Base-by-base conservation (phyloP, 2,329 filamentous ascomycete species). In the Sclerotinia spermophila region DNA sequence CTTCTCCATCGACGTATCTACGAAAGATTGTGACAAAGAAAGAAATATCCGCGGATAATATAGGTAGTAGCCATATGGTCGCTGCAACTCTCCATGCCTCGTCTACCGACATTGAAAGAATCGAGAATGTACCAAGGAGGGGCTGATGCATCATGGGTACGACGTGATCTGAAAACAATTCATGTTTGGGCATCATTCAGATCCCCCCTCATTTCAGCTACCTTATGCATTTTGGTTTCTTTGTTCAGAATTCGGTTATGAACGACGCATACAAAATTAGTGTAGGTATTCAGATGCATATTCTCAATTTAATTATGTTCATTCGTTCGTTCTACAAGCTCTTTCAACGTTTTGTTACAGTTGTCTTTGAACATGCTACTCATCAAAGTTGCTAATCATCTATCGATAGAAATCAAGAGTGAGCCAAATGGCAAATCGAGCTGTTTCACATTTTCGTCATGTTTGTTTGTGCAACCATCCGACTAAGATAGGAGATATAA, bases 51-150 rank as follows among this genome's bases (percentile, higher is more conserved):
- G 56, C 69, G 13, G 68, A 68, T 19, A 70, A 40, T 33, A 59
- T 56, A 45, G 72, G 72, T 15, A 72, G 17, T 7, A 72, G 38
- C 70, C 62, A 72, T 51, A 73, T 40, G 27, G 56, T 70, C 44
- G 67, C 62, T 17, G 56, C 72, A 27, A 68, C 56, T 59, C 72
- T 69, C 30, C 55, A 66, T 27, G 42, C 69, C 58, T 73, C 72
- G 4, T 70, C 67, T 59, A 71, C 42, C 27, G 64, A 35, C 17
- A 51, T 40, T 42, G 55, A 60, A 35, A 70, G n/a, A 19, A 73
- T 48, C 27, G 55, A 67, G 35, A 62, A 44, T 48, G 61, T 53
- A 40, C 21, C 59, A 24, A 61, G 24, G 44, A 70, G 53, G 24
- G 44, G 21, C 15, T 42, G n/a, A 55, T 58, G 53, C 59, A 70